These are phyloP conservation scores for Hypoxylon fragiforme DNA, from an alignment of 495 filamentous ascomycete genomes.

Conservation along the genomic window DNA sequence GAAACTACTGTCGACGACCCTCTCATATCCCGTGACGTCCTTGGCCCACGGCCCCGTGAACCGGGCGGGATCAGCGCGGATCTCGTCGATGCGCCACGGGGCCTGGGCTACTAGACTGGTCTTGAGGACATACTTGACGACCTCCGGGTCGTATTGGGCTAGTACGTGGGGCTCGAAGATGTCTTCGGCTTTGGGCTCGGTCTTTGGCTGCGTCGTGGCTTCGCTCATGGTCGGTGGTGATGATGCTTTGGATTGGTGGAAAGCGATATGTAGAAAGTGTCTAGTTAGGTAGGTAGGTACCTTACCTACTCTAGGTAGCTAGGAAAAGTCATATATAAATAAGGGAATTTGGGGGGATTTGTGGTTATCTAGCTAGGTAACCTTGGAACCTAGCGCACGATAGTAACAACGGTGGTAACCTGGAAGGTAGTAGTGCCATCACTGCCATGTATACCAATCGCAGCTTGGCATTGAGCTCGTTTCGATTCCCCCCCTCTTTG, in stretches of 20 bases:
- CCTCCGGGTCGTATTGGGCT: constrained; percentile 22
- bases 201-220: neutral
- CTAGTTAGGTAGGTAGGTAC: too few relatives aligned
- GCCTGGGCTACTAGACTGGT: constrained; percentile 42
- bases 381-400: too few relatives aligned
- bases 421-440: too few relatives aligned
- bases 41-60: constrained; percentile 43
- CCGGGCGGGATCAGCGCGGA: constrained; percentile 43
- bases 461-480: too few relatives aligned
- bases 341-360: too few relatives aligned
- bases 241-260: neutral
- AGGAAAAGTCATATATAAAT: too few relatives aligned
- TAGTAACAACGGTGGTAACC: too few relatives aligned
- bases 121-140: constrained; percentile 23
- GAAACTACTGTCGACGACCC: constrained; percentile 43
- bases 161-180: constrained; percentile 25
- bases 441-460: too few relatives aligned
- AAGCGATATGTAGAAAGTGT: neutral
- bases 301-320: too few relatives aligned
- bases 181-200: constrained; percentile 16
- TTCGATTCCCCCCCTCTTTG: too few relatives aligned
- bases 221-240: constrained; percentile 4
- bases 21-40: constrained; percentile 38
- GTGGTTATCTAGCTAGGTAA: too few relatives aligned
- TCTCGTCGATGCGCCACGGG: constrained; percentile 50